These are phyloP conservation scores for Silene conica DNA, from an alignment of 148 eudicot species.

Conservation along the genomic window DNA sequence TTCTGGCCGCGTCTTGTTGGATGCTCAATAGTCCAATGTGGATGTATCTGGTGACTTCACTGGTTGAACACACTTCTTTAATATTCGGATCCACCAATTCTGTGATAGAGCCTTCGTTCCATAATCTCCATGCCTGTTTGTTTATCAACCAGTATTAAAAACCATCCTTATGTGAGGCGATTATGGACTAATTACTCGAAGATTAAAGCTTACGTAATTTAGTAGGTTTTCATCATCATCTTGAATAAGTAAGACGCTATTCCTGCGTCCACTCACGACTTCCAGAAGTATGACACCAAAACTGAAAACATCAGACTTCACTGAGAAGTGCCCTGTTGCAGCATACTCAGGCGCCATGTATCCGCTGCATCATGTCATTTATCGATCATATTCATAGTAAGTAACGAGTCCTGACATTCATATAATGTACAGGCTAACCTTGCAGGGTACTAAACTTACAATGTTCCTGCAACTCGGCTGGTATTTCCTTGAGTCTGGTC, in stretches of 20 bases:
- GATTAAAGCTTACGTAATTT: constrained; percentile 14
- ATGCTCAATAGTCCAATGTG: constrained; percentile 28
- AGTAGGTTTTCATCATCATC: constrained; percentile 18
- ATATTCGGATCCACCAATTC: constrained; percentile 20
- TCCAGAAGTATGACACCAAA: constrained; percentile 25
- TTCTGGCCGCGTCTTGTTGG: constrained; percentile 22
- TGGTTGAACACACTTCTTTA: not conserved
- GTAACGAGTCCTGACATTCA: not conserved
- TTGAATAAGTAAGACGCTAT: not conserved
- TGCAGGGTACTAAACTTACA: constrained; percentile 4
- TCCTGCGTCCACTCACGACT: constrained; percentile 20
- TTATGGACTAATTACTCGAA: not conserved
- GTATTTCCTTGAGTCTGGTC: constrained; percentile 62
- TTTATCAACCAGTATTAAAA: too few species aligned
- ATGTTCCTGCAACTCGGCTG: constrained; percentile 28
- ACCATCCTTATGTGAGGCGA: too few species aligned
- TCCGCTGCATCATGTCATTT: constrained; percentile 11
- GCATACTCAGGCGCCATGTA: constrained; percentile 25
- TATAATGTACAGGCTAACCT: too few species aligned
- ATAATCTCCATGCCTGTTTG: constrained; percentile 22
- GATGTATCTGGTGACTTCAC: constrained; percentile 19
- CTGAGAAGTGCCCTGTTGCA: constrained; percentile 16
- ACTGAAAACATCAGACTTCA: constrained; percentile 20
- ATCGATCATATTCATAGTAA: not conserved
- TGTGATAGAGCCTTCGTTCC: constrained; percentile 14